Base-by-base conservation (phyloP, 2,329 filamentous ascomycete genomes). In the Claviceps sp. region DNA sequence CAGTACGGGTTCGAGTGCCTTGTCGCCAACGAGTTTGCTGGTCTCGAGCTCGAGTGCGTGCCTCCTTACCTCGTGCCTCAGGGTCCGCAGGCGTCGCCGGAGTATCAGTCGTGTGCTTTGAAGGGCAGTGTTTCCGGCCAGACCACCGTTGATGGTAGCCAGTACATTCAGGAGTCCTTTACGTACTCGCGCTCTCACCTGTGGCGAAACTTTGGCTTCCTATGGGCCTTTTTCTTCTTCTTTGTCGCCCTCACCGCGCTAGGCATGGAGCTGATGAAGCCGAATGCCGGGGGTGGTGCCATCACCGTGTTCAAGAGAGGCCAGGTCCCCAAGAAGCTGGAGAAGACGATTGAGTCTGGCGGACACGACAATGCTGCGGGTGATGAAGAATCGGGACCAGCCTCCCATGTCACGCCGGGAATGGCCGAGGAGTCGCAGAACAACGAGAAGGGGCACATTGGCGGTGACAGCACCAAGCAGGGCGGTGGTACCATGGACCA, bases 181-280 rank as follows among this genome's bases (percentile, higher is more conserved):
- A 64, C 68, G 2, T 87, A 86, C 61, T 70, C 67, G 4, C 67
- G 75, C 1, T 66, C 69, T 0, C 76, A 87, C 58, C 67, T 83
- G 7, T 87, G 84, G 84, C 80, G 87, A 3, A 89, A 91, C 63
- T 89, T 87, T 60, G 87, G 84, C 37, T 82, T 90, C 3, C 68
- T 93, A 1, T 81, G 90, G 58, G 87, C 84, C 0, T 93, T 88
- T 57, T 78, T 81, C 1, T 72, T 87, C 1, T 74, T 89, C 5
- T 94, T 91, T 61, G 77, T 94, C 13, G 57, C 82, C 11, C 67
- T 91, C 34, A 91, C 87, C 0, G 76, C 85, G 5, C 57, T 85
- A 22, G 85, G 82, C 1, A 82, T 84, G 16, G 87, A 94, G 60
- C 58, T 78, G 39, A 72, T 75, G 67, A 82, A 83, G 58, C 77